Conservation (phyloP, 306 rosid genomes). For the Casuarina equisetifolia region DNA sequence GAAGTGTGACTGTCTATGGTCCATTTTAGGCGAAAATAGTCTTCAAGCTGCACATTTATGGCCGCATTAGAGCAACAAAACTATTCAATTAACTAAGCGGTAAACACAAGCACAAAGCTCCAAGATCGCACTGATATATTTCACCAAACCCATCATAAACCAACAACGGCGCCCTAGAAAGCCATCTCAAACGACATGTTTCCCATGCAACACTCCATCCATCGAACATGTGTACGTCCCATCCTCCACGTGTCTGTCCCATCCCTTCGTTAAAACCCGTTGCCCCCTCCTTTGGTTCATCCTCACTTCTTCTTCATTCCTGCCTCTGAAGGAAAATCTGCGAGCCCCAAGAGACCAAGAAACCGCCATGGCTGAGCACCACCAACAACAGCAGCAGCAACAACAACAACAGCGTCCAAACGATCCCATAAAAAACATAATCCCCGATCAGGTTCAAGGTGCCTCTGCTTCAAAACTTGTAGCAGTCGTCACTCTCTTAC, state of each 20-base stretch:
- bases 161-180: background rate
- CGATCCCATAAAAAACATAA: slow-evolving; percentile 3
- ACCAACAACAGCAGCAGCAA: slow-evolving; percentile 23
- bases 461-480: slow-evolving; percentile 38
- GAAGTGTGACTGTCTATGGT: no score
- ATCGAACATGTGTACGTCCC: slow-evolving; percentile 38
- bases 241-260: slow-evolving; percentile 40
- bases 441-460: slow-evolving; percentile 8
- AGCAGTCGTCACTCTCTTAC: slow-evolving; percentile 40
- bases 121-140: background rate
- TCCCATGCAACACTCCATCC: slow-evolving; percentile 37
- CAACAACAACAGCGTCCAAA: slow-evolving; percentile 15
- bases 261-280: slow-evolving; percentile 9
- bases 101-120: background rate
- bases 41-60: background rate
- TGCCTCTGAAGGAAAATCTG: background rate
- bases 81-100: background rate
- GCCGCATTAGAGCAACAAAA: background rate
- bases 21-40: no score
- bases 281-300: slow-evolving; percentile 5
- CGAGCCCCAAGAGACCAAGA: no score
- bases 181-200: slow-evolving; percentile 29
- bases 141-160: background rate
- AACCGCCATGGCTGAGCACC: slow-evolving; percentile 40
- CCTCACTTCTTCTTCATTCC: background rate